phyloP scores from a whole-genome alignment of 2,329 filamentous ascomycete species.

The Trichoderma guizhouense region DNA sequence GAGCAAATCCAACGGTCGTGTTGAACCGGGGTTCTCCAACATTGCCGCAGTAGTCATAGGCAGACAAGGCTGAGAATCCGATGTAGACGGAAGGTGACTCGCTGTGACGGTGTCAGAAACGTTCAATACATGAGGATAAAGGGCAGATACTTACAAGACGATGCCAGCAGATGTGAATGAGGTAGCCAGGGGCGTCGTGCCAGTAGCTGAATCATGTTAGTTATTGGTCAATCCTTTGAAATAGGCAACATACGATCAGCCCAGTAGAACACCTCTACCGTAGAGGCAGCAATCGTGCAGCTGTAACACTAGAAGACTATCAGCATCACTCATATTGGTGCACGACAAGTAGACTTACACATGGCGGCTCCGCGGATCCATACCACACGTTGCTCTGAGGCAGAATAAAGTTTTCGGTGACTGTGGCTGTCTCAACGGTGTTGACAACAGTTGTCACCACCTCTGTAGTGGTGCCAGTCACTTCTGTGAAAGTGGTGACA shows the following conservation, averaged over 20 bases:
- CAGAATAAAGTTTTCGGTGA: constrained; percentile 8
- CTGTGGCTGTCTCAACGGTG: neutral
- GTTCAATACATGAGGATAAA: neutral
- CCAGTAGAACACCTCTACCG: constrained; percentile 18
- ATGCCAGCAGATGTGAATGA: constrained; percentile 14
- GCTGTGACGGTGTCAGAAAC: neutral
- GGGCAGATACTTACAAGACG: neutral
- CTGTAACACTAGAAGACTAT: constrained; percentile 10
- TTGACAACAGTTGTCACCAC: neutral
- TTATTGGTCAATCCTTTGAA: neutral
- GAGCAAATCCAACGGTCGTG: constrained; percentile 14
- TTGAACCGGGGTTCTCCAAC: constrained; percentile 11
- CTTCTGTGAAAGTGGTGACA: neutral
- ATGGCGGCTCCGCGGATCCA: constrained; percentile 12
- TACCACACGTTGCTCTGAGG: constrained; percentile 1
- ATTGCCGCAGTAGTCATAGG: constrained; percentile 11
- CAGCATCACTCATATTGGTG: neutral
- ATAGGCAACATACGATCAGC: neutral
- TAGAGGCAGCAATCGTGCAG: constrained; percentile 13
- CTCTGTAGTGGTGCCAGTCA: neutral
- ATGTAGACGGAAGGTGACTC: constrained; percentile 17
- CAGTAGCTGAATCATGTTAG: neutral
- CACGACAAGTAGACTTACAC: neutral
- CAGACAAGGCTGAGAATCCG: constrained; percentile 17
- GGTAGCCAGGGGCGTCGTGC: neutral